A percentile compares a stretch with the other conserved stretches of the same genome.
These are phyloP conservation scores for Geotrichum reessii DNA, from an alignment of 1,139 yeast species.

Conservation along the genomic window DNA sequence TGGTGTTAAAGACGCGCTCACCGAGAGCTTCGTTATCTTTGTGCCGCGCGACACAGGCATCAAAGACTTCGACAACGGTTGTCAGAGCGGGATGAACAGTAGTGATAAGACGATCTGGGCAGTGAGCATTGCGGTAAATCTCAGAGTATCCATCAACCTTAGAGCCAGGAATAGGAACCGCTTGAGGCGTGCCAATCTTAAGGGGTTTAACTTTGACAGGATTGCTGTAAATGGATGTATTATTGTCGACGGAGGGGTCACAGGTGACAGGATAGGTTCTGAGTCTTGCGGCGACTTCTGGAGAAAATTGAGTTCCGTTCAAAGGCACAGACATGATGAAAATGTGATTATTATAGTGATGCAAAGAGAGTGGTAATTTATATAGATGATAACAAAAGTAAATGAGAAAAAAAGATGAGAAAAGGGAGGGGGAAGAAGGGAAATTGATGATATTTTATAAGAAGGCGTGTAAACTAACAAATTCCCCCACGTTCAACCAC, in stretches of 20 bases:
- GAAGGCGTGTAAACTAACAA: not conserved
- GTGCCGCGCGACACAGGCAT: constrained; percentile 37
- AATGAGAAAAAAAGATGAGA: not conserved
- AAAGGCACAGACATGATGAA: constrained; percentile 3
- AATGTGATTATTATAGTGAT: not conserved
- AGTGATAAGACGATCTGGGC: constrained; percentile 39
- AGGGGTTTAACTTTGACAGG: not conserved
- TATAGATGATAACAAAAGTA: not conserved
- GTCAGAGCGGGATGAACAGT: constrained; percentile 47
- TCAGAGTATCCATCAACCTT: constrained; percentile 48
- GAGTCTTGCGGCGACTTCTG: constrained; percentile 17
- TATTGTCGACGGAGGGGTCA: constrained; percentile 4
- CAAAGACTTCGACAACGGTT: constrained; percentile 49
- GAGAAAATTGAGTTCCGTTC: constrained; percentile 16
- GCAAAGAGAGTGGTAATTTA: not conserved
- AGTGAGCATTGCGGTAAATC: constrained; percentile 46
- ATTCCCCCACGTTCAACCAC: not conserved
- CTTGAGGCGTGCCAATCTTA: constrained; percentile 29
- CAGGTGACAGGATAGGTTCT: constrained; percentile 11
- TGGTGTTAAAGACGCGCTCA: constrained; percentile 41
- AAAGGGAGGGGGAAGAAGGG: not conserved
- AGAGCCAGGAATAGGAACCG: constrained; percentile 46
- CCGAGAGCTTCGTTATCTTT: constrained; percentile 50
- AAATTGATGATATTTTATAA: not conserved
- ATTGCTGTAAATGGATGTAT: constrained; percentile 1